Base-by-base conservation (phyloP, 1,284 basidiomycete species). In the Microbotryum lychnidis-dioicae region DNA sequence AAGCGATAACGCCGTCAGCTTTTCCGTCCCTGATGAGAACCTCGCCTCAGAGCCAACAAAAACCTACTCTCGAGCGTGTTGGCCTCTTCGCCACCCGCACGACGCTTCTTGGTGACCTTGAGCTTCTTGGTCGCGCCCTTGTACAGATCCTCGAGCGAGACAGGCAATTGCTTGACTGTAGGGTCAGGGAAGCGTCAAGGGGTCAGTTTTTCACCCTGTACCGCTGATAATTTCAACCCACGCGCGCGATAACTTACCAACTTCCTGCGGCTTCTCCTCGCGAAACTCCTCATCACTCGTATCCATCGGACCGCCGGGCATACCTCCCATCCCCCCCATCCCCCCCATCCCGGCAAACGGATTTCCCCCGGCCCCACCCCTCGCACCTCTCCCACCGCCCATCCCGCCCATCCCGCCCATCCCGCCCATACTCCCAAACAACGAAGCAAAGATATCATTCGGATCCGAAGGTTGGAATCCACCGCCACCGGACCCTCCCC, bases 121-220 rank as follows among this genome's bases (percentile, higher is more conserved):
- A 98, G 82, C 69, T 85, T 88, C 76, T 97, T 98, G 31, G 85
- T 87, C 2, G 86, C 80, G 37, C 96, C 96, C 52, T 79, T 81
- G 77, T 90, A 94, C n/a, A 98, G 82, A 55, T 98, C 94, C 71
- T 91, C 85, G 7, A 98, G 81, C 0, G 91, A 83, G 33, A 96
- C 79, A 66, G 89, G 89, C 63, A 97, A 83, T 0, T 91, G 91
- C 63, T 86, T 86, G 45, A 63, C 64, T 52, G 45, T 9, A 18
- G 8, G 31, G 2, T 31, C 31, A 1, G 18, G 49, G n/a, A 7
- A 53, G 20, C 6, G 25, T 25, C 14, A 7, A 6, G 21, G 6
- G 3, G 16, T 29, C 20, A 49, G 31, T 12, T 7, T 7, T 5
- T 18, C 10, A 8, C 31, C 31, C 31, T 2, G 9, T 31, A 31